Evolutionary conservation across 768 basidiomycete genomes (phyloP), one percentile per base, ranked within the genome.

Genomic region (Trametes elegans): DNA sequence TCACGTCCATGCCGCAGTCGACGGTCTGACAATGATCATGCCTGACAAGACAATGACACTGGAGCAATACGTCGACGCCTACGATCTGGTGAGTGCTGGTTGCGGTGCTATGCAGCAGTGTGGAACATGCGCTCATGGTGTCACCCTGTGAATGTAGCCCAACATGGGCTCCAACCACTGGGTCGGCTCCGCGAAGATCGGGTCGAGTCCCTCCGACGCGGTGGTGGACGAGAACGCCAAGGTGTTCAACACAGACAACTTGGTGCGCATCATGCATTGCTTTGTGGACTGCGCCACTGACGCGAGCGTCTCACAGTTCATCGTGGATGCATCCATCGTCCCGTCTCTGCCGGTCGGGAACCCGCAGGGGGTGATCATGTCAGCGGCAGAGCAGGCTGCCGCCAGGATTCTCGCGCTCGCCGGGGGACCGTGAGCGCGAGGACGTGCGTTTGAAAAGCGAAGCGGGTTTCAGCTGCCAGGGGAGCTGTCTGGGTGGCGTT

Each of bases 91-190:
- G 27, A 51, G 59, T 42, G 3, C 48, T 16, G 45, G 32, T 2
- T 57, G 74, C 73, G 68, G 47, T 78, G 77, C 53, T n/a, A n/a
- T 56, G 10, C 7, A 2, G 28, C 46, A 31, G 10, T 29, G 26
- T 23, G 34, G n/a, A 26, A n/a, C 24, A 27, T 16, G 16, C 16
- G 39, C 27, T 44, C 19, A 46, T n/a, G n/a, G n/a, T 29, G 5
- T 21, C 23, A 9, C 38, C 7, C 28, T 10, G 14, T 11, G 14
- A 13, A 19, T 26, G 27, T 16, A 71, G 71, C 32, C 55, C 14
- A 69, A 64, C 21, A 69, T 84, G 70, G 73, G 80, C 68, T 83
- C 81, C 6, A 86, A 86, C 62, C 84, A 86, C 66, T 85, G 83
- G 83, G 78, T 83, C 16, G 83, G 81, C 18, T 74, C 82, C 5